Conservation (phyloP, 1,139 yeast species). For the Yamadazyma sp. region DNA sequence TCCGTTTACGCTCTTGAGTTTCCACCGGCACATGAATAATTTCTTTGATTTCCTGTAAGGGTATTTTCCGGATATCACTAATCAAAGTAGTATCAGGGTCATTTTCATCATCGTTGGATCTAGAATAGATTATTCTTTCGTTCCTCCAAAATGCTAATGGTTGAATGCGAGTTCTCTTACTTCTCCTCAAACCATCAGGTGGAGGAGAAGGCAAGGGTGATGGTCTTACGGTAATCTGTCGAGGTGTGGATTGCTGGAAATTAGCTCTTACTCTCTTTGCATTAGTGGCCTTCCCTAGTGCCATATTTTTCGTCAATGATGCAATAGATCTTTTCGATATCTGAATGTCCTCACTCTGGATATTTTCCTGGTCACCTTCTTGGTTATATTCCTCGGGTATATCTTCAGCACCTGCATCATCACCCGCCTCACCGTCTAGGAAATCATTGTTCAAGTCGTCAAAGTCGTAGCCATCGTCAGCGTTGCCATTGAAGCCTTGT, state of each 20-base stretch:
- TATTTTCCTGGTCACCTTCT: too few relatives aligned
- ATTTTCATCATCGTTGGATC: slow-evolving; percentile 40
- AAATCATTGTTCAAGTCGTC: slow-evolving; percentile 7
- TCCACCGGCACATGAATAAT: slow-evolving; percentile 52
- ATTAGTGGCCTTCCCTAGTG: slow-evolving; percentile 28
- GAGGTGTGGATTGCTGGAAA: slow-evolving; percentile 3
- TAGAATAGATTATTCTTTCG: slow-evolving; percentile 68
- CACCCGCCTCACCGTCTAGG: background rate
- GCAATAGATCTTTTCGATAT: slow-evolving; percentile 12
- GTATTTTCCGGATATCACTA: slow-evolving; percentile 35
- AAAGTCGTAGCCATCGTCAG: slow-evolving; percentile 1
- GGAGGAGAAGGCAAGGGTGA: slow-evolving; percentile 48
- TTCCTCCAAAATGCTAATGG: slow-evolving; percentile 88
- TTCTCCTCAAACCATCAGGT: slow-evolving; percentile 47
- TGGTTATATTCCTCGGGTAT: background rate
- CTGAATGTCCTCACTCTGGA: background rate
- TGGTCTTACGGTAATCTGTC: slow-evolving; percentile 19
- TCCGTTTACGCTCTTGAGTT: slow-evolving; percentile 13
- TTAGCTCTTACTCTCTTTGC: slow-evolving; percentile 10
- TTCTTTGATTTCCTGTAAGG: slow-evolving; percentile 60
- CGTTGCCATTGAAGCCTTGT: background rate
- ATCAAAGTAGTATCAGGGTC: slow-evolving; percentile 38
- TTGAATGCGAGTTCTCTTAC: slow-evolving; percentile 64
- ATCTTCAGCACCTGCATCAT: background rate
- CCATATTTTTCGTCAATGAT: slow-evolving; percentile 42